Evolutionary conservation across 2,329 filamentous ascomycete genomes (phyloP).

Genomic region (Arthrobotrys iridis): DNA sequence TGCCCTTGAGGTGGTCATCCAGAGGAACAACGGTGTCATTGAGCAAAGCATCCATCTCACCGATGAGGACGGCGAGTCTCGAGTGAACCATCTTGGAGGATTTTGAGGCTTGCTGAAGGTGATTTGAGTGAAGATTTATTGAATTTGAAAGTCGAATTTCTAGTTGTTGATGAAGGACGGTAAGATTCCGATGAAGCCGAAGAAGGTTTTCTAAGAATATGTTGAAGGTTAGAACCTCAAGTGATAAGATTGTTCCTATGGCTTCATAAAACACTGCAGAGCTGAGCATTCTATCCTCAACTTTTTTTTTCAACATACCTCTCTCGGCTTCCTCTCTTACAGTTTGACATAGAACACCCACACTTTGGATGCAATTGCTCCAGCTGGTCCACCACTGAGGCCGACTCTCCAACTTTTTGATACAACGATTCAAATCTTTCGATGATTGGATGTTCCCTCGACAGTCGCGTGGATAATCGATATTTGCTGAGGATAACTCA

Average conservation of each 20-base stretch:
- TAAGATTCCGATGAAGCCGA: conserved; percentile 40
- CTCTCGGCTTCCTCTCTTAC: conserved; percentile 57
- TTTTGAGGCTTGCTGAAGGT: neutral
- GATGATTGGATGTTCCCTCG: conserved; percentile 32
- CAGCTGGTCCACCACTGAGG: conserved; percentile 59
- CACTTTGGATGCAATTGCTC: conserved; percentile 58
- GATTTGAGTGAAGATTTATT: conserved; percentile 12
- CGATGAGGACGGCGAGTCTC: conserved; percentile 8
- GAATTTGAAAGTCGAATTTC: conserved; percentile 19
- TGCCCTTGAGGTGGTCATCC: neutral
- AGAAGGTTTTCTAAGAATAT: conserved; percentile 29
- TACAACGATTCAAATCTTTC: conserved; percentile 53
- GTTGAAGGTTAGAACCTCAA: neutral
- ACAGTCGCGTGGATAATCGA: conserved; percentile 57
- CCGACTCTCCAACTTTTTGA: conserved; percentile 56
- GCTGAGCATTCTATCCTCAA: too few relatives aligned
- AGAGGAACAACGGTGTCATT: conserved; percentile 11
- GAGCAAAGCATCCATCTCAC: conserved; percentile 20
- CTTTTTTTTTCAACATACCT: too few relatives aligned
- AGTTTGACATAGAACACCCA: conserved; percentile 56
- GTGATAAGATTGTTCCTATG: too few relatives aligned
- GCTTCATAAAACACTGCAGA: neutral
- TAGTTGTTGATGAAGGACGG: conserved; percentile 35
- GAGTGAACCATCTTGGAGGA: neutral
- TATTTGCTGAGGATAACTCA: conserved; percentile 57